These are phyloP conservation scores for Penicillium sp. DNA, from an alignment of 2,329 filamentous ascomycete species.

Conservation along the genomic window DNA sequence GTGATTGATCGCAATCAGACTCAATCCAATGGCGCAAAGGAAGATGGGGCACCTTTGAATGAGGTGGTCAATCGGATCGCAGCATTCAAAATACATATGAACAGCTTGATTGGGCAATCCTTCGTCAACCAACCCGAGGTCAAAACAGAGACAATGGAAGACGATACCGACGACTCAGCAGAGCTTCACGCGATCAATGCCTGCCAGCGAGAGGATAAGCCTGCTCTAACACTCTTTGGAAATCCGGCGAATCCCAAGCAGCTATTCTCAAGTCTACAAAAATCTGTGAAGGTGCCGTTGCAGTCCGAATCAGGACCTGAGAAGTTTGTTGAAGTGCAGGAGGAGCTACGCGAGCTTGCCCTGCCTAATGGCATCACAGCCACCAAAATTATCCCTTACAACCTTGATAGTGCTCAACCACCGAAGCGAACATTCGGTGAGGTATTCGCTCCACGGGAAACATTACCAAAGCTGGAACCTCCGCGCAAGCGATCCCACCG, in stretches of 20 bases:
- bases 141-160: constrained; percentile 36
- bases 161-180: constrained; percentile 33
- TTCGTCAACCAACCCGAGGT: constrained; percentile 43
- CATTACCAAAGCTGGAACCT: constrained; percentile 39
- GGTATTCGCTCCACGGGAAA: constrained; percentile 42
- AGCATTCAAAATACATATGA: constrained; percentile 61
- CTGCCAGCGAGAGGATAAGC: constrained; percentile 49
- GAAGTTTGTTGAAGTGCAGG: constrained; percentile 40
- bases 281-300: constrained; percentile 37
- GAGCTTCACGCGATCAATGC: constrained; percentile 36
- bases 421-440: constrained; percentile 44
- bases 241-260: constrained; percentile 71
- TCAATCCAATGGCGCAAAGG: constrained; percentile 26
- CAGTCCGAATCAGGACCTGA: constrained; percentile 37
- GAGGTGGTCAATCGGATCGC: constrained; percentile 47
- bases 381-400: constrained; percentile 61
- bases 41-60: constrained; percentile 30
- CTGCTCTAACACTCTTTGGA: constrained; percentile 73
- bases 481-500: constrained; percentile 39
- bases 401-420: constrained; percentile 30
- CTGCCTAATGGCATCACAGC: constrained; percentile 73
- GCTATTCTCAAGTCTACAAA: constrained; percentile 80
- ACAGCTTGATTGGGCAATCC: constrained; percentile 63
- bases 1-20: constrained; percentile 38
- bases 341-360: constrained; percentile 59